phyloP scores from a whole-genome alignment of 1,139 yeast genomes.

The Meyerozyma carpophila region DNA sequence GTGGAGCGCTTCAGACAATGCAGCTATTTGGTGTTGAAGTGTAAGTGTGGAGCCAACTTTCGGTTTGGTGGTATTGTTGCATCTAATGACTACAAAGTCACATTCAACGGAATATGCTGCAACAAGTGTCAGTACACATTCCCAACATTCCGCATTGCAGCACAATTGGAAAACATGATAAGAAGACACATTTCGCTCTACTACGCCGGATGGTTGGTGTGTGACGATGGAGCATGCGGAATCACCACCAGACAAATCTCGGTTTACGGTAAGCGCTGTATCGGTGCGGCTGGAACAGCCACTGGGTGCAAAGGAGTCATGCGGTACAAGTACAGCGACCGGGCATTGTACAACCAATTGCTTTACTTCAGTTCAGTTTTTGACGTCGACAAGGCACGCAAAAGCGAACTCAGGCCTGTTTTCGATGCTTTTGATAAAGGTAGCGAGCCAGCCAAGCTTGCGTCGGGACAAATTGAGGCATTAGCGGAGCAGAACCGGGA shows the following conservation, averaged over 20 bases:
- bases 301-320: slow-evolving; percentile 80
- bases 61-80: slow-evolving; percentile 70
- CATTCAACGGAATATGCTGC: slow-evolving; percentile 71
- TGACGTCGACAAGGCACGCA: slow-evolving; percentile 76
- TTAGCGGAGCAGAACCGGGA: slow-evolving; percentile 77
- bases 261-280: slow-evolving; percentile 85
- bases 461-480: slow-evolving; percentile 60
- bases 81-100: slow-evolving; percentile 53
- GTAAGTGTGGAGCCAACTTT: slow-evolving; percentile 61
- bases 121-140: slow-evolving; percentile 50
- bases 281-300: slow-evolving; percentile 57
- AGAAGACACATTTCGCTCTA: slow-evolving; percentile 68
- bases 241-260: slow-evolving; percentile 77
- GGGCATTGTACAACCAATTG: slow-evolving; percentile 80
- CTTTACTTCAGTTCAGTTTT: slow-evolving; percentile 74
- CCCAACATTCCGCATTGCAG: slow-evolving; percentile 49
- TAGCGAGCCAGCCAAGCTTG: slow-evolving; percentile 36
- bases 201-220: slow-evolving; percentile 79
- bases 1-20: slow-evolving; percentile 73
- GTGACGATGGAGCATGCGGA: slow-evolving; percentile 86
- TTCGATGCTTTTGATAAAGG: slow-evolving; percentile 20
- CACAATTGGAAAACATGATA: slow-evolving; percentile 70
- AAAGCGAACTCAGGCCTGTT: slow-evolving; percentile 46
- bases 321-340: slow-evolving; percentile 73
- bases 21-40: slow-evolving; percentile 48